Evolutionary conservation across 306 rosid species (phyloP), one percentile per base, ranked within the genome.

Genomic region (Hippophae gyantsensis): DNA sequence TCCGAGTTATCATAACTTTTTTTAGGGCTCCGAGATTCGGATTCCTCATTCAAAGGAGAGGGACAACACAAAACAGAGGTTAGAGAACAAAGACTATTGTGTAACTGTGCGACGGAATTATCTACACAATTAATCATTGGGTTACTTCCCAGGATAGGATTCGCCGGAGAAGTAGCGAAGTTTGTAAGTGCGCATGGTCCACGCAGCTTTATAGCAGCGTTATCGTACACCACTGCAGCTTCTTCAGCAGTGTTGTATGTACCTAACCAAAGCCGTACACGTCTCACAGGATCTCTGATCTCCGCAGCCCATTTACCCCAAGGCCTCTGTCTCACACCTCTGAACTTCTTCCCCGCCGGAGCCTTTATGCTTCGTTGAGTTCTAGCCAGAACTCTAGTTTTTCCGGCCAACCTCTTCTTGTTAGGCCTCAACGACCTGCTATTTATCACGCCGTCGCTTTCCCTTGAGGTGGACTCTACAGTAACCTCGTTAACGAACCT

Each of bases 261-360:
- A 0, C 99, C 99, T 7, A 92, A 57, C 99, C 99, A 92, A 45
- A 92, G 45, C 67, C 99, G 87, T 6, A 92, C 97, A 3, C 99
- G 90, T 44, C 94, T 68, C 23, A 81, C 52, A 0, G 99, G 99
- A 65, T 92, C 99, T 62, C 99, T 79, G 62, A 92, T 92, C 75
- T 92, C 99, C 5, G 99, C 99, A 6, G 97, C 99, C 99, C 99
- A 92, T 85, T 92, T 92, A 1, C 99, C 99, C 99, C 99, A 92
- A 0, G 99, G 99, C 65, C 99, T 69, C 67, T 92, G 99, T 10
- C 99, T 80, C 52, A 92, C 99, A 23, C 99, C 99, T 0, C 99
- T 74, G 70, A 78, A 92, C 78, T 92, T 92, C 72, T 72, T 80
- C 10, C 67, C 87, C 5, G 68, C 42, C 3, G 69, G 1, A 0